Conservation (phyloP, 202 grass and related monocot genomes). For the Cymbopogon flexuosus region DNA sequence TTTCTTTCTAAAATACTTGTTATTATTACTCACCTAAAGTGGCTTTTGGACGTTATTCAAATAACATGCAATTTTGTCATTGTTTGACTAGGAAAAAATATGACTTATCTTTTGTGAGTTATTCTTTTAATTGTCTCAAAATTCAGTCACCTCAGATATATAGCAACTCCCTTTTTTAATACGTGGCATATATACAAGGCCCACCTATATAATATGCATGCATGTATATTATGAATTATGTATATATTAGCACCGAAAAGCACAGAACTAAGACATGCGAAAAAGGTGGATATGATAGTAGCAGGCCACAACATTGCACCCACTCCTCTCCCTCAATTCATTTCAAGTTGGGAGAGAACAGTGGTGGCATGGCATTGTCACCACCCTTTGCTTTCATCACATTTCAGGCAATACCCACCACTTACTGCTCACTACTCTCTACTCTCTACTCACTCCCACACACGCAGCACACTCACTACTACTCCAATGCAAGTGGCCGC, state of each 20-base stretch:
- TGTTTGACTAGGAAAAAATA: neutral
- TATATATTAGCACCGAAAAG: neutral
- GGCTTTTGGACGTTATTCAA: neutral
- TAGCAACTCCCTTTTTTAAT: neutral
- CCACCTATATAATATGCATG: no score
- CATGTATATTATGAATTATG: neutral
- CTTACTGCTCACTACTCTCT: slow-evolving; percentile 17
- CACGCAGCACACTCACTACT: neutral
- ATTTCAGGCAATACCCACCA: slow-evolving; percentile 41
- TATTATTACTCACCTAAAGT: neutral
- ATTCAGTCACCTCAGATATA: neutral
- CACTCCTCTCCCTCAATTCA: slow-evolving; percentile 7
- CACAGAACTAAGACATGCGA: neutral
- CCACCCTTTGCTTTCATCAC: slow-evolving; percentile 19
- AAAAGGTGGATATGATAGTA: slow-evolving; percentile 23
- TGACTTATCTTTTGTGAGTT: neutral
- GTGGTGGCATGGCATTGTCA: slow-evolving; percentile 2
- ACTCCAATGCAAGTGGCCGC: neutral
- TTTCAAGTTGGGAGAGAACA: slow-evolving; percentile 24
- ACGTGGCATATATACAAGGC: no score
- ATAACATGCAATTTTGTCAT: neutral
- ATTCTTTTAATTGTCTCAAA: neutral
- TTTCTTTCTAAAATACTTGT: no score
- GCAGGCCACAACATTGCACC: slow-evolving; percentile 31
- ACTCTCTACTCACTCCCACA: neutral